Base-by-base conservation (phyloP, 352 stramenopile genomes). In the Thraustochytrium sp. region DNA sequence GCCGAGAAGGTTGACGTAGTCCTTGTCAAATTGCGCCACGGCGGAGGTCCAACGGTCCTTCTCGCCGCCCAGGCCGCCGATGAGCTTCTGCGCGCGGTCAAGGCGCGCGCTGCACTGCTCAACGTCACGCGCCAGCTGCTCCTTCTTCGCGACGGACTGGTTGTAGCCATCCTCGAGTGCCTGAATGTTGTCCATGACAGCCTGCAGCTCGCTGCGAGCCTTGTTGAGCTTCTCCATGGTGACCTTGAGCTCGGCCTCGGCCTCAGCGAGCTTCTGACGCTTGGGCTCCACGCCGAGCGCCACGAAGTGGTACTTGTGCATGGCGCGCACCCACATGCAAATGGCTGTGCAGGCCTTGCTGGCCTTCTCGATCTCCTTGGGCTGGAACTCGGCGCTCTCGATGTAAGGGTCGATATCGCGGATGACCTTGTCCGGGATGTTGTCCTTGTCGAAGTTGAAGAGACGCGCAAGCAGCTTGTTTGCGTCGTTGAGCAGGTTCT, bases 251-350 rank as follows among this genome's bases (percentile, higher is more conserved):
- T 92, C 90, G 3, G 88, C 72, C 18, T 93, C 95, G 31, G 95
- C 94, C 2, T 92, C 89, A 74, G 96, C 95, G 0, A 98, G 87
- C 2, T 94, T 93, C 82, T 94, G 91, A n/a, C 93, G 90, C 87
- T 98, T 98, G 0, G 95, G 95, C 0, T 91, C 95, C 0, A 98
- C 95, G 2, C 96, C 90, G 61, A 97, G 97, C 0, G 93, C 93
- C 9, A 98, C 94, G 2, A 89, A 89, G 76, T 98, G 93, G 88
- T 98, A 98, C n/a, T 97, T 93, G 2, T 97, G 94, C 95, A 98
- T 98, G 2, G 95, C 95, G 74, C 96, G 93, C 2, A 98, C 95
- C 95, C 95, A 98, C 82, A 88, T 95, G 75, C 94, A 98, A 2
- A 98, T 84, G 13, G 93, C 95, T 0, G 93, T 95, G 23, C 94